phyloP scores from a whole-genome alignment of 108 stramenopile genomes.

The Pseudonitzschia multiseries region DNA sequence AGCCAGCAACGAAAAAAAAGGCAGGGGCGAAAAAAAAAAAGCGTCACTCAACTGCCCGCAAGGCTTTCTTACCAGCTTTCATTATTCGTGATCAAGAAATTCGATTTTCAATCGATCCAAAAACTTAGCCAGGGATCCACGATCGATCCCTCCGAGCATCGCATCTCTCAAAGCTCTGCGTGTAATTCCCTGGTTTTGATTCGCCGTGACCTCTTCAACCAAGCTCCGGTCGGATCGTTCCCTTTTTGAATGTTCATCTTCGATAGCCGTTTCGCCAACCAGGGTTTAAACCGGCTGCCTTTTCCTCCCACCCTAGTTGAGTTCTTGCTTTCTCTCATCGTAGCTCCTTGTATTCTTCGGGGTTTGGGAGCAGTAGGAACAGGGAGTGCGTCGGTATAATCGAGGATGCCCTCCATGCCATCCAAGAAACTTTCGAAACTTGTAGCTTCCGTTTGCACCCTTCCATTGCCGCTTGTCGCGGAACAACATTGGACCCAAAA shows the following conservation, averaged over 20 bases:
- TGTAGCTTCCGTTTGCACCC: neutral
- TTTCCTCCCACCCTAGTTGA: neutral
- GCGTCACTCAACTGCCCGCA: too few relatives aligned
- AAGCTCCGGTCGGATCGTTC: neutral
- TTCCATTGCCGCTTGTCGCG: constrained; percentile 2
- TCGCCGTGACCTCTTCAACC: neutral
- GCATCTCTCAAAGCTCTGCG: neutral
- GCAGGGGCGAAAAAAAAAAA: too few relatives aligned
- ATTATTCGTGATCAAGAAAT: too few relatives aligned
- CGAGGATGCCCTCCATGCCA: neutral
- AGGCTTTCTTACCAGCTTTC: too few relatives aligned
- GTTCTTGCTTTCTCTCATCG: neutral
- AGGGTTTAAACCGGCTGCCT: neutral
- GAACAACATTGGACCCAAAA: constrained; percentile 4
- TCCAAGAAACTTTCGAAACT: neutral
- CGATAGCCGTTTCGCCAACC: neutral
- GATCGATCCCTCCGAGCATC: neutral
- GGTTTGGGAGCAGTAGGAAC: neutral
- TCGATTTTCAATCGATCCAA: too few relatives aligned
- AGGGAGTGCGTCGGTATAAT: neutral
- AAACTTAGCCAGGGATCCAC: neutral
- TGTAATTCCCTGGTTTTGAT: neutral
- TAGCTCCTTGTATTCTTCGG: neutral
- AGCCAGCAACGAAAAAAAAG: too few relatives aligned
- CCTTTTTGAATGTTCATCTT: neutral